phyloP scores from a whole-genome alignment of 768 basidiomycete species.

The Pleurotus cornucopiae region DNA sequence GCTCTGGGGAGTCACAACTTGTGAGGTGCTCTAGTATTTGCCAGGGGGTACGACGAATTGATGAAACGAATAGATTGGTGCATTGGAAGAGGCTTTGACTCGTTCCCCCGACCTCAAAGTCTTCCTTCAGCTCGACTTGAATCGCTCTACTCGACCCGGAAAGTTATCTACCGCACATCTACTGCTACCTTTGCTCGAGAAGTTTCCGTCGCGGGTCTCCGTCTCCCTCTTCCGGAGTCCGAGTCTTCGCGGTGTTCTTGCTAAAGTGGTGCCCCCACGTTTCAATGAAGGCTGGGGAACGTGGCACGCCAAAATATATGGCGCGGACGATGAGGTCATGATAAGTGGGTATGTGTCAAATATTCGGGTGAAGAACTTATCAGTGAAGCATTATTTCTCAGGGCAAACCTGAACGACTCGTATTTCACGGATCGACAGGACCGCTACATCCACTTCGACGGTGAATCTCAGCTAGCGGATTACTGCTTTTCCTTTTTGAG shows the following conservation, averaged over 20 bases:
- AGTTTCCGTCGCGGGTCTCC: conserved; percentile 69
- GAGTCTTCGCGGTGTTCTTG: conserved; percentile 68
- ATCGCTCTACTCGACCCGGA: conserved; percentile 74
- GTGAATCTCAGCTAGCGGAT: conserved; percentile 60
- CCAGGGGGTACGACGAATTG: too few species aligned
- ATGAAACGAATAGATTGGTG: conserved; percentile 50
- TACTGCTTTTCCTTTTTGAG: conserved; percentile 83
- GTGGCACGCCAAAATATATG: conserved; percentile 97
- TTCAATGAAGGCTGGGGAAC: conserved; percentile 99
- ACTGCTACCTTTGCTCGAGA: conserved; percentile 69
- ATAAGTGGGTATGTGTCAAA: conserved; percentile 72
- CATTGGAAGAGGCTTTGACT: conserved; percentile 57
- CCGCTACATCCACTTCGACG: conserved; percentile 77
- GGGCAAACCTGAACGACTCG: conserved; percentile 88
- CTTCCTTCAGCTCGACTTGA: conserved; percentile 74
- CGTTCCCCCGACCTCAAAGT: conserved; percentile 60
- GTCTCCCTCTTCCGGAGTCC: conserved; percentile 88
- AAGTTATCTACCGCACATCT: conserved; percentile 60
- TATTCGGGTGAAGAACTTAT: not conserved
- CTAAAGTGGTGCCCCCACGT: conserved; percentile 78
- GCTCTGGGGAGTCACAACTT: conserved; percentile 71
- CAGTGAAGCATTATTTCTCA: conserved; percentile 23
- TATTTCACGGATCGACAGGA: conserved; percentile 97
- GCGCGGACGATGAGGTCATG: conserved; percentile 87
- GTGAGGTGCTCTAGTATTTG: conserved; percentile 40